Conservation (phyloP, 306 rosid genomes). For the Malus sieversii region DNA sequence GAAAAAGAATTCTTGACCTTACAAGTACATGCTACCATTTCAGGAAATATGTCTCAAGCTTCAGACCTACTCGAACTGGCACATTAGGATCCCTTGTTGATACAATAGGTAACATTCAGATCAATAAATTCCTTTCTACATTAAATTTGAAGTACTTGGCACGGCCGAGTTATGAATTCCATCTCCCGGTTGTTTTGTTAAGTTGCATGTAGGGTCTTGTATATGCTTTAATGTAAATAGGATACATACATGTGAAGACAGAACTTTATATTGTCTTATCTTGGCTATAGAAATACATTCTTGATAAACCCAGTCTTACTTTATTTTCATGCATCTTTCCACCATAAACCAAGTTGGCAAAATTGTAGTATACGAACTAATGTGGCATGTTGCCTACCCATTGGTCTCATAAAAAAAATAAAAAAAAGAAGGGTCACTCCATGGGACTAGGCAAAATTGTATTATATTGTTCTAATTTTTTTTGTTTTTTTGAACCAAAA, state of each 20-base stretch:
- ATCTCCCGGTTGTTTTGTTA: not conserved
- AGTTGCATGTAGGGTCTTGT: not conserved
- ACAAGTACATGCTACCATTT: conserved; percentile 13
- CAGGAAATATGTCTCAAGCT: conserved; percentile 87
- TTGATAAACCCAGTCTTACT: not conserved
- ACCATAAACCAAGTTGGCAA: not conserved
- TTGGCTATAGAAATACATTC: not conserved
- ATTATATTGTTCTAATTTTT: not conserved
- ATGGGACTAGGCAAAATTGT: not conserved
- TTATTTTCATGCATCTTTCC: not conserved
- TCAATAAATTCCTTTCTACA: not conserved
- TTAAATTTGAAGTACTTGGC: not conserved
- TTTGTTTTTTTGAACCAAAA: not conserved
- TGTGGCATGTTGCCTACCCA: not conserved
- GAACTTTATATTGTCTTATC: not conserved
- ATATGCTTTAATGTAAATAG: not conserved
- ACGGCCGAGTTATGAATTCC: not conserved
- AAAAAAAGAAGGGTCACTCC: not conserved
- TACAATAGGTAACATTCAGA: conserved; percentile 51
- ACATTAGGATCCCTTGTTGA: conserved; percentile 51
- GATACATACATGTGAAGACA: not conserved
- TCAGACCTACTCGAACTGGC: conserved; percentile 61
- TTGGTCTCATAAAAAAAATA: not conserved
- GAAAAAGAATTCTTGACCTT: conserved; percentile 4
- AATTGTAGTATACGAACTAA: not conserved